These are phyloP conservation scores for Termitomyces sp. DNA, from an alignment of 768 basidiomycete species.

Conservation along the genomic window DNA sequence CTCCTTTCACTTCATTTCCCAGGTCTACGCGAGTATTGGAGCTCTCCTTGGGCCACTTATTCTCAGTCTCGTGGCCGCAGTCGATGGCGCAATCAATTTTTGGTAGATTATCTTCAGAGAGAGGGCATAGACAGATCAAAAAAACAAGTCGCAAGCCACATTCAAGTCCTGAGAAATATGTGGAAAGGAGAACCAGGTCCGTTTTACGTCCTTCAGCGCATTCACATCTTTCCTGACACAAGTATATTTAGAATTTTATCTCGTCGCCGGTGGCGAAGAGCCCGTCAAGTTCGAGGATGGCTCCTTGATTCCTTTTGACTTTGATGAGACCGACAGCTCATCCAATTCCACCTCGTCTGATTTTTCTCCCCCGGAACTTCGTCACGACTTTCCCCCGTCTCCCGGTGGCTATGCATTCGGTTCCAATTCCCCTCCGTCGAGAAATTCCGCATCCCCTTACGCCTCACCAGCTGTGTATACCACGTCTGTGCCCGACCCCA, in stretches of 20 bases:
- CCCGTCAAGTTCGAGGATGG: constrained; percentile 54
- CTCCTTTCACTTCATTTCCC: neutral
- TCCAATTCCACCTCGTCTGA: constrained; percentile 37
- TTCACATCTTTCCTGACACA: constrained; percentile 8
- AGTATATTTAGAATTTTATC: constrained; percentile 52
- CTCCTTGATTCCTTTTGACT: constrained; percentile 38
- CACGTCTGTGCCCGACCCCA: constrained; percentile 11
- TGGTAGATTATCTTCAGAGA: constrained; percentile 74
- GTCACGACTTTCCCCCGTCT: constrained; percentile 40
- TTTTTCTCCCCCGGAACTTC: constrained; percentile 39
- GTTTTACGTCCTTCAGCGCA: constrained; percentile 11
- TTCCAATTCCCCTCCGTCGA: constrained; percentile 5
- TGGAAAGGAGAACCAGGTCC: constrained; percentile 79
- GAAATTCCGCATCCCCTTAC: constrained; percentile 1
- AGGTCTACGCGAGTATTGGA: constrained; percentile 78
- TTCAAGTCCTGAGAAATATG: constrained; percentile 82
- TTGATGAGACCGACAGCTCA: constrained; percentile 34
- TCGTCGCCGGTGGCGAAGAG: constrained; percentile 79
- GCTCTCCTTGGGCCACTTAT: constrained; percentile 75
- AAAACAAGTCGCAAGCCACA: constrained; percentile 88
- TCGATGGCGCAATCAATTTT: constrained; percentile 80
- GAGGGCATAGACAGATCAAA: constrained; percentile 68
- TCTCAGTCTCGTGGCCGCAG: constrained; percentile 67
- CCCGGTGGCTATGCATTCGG: constrained; percentile 22
- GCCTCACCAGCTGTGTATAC: constrained; percentile 4